A percentile compares a stretch with the other conserved stretches of the same genome.
phyloP scores from a whole-genome alignment of 768 basidiomycete genomes.

The Leccinum subtestaceum region DNA sequence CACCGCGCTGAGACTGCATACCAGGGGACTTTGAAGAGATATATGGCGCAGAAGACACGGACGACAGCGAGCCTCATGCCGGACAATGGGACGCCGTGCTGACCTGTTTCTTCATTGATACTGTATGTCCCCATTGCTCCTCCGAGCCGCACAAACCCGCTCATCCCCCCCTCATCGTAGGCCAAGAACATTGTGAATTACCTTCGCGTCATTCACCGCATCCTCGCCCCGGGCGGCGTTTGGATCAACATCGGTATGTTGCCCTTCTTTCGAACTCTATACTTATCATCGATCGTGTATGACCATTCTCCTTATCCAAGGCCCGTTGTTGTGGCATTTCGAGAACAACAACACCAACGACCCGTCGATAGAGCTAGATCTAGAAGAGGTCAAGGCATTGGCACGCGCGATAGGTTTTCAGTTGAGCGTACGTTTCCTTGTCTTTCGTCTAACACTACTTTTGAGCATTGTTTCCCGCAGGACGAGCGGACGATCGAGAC shows the following conservation, averaged over 20 bases:
- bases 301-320: constrained; percentile 33
- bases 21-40: constrained; percentile 91
- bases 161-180: constrained; percentile 34
- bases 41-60: constrained; percentile 57
- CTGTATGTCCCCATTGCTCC: constrained; percentile 44
- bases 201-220: constrained; percentile 75
- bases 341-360: constrained; percentile 85
- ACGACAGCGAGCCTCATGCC: constrained; percentile 60
- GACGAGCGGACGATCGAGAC: constrained; percentile 78
- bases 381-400: constrained; percentile 85
- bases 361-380: constrained; percentile 79
- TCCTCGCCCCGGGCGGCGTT: constrained; percentile 81
- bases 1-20: not conserved
- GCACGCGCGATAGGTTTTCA: constrained; percentile 77
- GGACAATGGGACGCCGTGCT: constrained; percentile 87
- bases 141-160: not conserved
- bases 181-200: constrained; percentile 92
- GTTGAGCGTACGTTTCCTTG: constrained; percentile 55
- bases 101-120: constrained; percentile 98
- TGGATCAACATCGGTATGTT: constrained; percentile 77
- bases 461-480: constrained; percentile 41
- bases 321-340: constrained; percentile 96
- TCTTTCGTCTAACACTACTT: not conserved
- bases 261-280: not conserved
- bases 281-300: not conserved